A percentile compares a stretch with the other conserved stretches of the same genome.
These are phyloP conservation scores for Anthostomella pinea DNA, from an alignment of 2,329 filamentous ascomycete genomes.

Conservation along the genomic window DNA sequence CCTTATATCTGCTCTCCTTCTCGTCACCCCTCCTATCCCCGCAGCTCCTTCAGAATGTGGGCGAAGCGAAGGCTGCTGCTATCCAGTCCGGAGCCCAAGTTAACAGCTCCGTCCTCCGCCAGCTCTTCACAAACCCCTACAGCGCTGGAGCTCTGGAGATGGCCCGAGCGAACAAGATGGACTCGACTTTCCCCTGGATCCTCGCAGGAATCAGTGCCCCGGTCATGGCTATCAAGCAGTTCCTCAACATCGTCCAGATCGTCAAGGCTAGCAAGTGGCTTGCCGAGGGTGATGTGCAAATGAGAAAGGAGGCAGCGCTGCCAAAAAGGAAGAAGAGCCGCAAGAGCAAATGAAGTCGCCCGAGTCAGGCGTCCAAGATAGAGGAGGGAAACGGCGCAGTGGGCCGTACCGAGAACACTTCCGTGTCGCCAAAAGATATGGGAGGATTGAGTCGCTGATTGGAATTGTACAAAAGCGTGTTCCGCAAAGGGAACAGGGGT, in stretches of 20 bases:
- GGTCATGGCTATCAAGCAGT: slow-evolving; percentile 87
- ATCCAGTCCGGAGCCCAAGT: slow-evolving; percentile 68
- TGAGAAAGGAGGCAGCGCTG: slow-evolving; percentile 55
- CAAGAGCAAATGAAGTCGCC: slow-evolving; percentile 16
- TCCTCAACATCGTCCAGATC: slow-evolving; percentile 91
- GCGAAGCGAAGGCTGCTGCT: slow-evolving; percentile 47
- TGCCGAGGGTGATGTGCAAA: slow-evolving; percentile 80
- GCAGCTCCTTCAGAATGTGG: slow-evolving; percentile 67
- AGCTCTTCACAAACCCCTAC: slow-evolving; percentile 85
- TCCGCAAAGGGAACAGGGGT: no score
- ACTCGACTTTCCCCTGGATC: slow-evolving; percentile 65
- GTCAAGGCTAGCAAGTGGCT: slow-evolving; percentile 90
- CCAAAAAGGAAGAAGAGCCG: slow-evolving; percentile 40
- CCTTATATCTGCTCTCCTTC: slow-evolving; percentile 95
- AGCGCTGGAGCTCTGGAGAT: slow-evolving; percentile 90
- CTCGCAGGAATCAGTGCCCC: slow-evolving; percentile 78
- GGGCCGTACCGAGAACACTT: no score
- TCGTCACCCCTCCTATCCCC: slow-evolving; percentile 86
- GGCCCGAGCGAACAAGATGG: slow-evolving; percentile 91
- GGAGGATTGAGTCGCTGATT: no score
- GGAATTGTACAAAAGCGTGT: no score
- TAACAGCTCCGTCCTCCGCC: slow-evolving; percentile 64
- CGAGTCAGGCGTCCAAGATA: background rate
- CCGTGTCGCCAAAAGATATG: no score
- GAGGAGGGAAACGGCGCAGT: background rate